Evolutionary conservation across 768 basidiomycete species (phyloP), one percentile per base, ranked within the genome.

Genomic region (Macrolepiota dolichaula): DNA sequence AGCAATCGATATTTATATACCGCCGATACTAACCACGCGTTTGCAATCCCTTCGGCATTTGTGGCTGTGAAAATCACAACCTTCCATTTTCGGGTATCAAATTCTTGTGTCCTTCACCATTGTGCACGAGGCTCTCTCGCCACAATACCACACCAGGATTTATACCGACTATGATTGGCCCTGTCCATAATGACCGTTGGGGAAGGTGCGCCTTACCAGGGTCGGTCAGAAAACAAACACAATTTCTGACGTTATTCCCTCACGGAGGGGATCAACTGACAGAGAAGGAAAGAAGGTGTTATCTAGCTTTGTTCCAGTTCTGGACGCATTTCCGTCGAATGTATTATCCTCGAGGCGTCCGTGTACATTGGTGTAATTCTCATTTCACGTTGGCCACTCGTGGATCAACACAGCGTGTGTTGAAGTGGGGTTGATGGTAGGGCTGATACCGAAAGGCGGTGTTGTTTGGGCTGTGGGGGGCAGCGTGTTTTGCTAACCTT

Each of bases 31-130:
- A 35, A 51, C 51, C 52, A 36, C 57, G 49, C 57, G 50, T 58
- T 37, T 47, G 55, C 55, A 57, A 57, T 49, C 47, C 35, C 11
- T 50, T 50, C 47, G 57, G 47, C 55, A 49, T 19, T 32, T 27
- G 35, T 35, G 27, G 42, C 50, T 27, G 35, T 54, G 52, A 4
- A n/a, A 19, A 38, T 54, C 37, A 37, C 36, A 32, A 12, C 35
- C 35, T 38, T 54, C 52, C 12, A 54, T 38, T 37, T 54, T 19
- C n/a, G 35, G 52, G 37, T 10, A 25, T 37, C 47, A 46, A 24
- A 27, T 11, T 10, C 19, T 24, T 49, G 24, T 27, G 5, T 24
- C n/a, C n/a, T 17, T 19, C 6, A 42, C 40, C 17, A 17, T n/a
- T 15, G 40, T n/a, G n/a, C 40, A 42, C 46, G 46, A 49, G 46